Evolutionary conservation across 2,329 filamentous ascomycete genomes (phyloP), one percentile per base, ranked within the genome.

Genomic region (Fusarium cyanostomum): DNA sequence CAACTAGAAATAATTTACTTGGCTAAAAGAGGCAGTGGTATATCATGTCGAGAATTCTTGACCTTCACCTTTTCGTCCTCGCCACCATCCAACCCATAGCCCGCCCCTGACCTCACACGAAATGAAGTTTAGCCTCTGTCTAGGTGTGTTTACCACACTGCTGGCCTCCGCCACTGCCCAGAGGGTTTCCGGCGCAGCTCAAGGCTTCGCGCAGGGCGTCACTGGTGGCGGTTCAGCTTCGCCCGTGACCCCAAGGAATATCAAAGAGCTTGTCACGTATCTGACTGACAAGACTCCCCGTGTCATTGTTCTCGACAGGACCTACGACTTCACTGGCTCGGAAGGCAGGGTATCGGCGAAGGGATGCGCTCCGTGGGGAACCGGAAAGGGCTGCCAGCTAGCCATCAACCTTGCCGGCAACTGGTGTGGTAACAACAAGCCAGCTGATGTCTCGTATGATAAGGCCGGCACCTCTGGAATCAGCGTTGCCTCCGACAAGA

Each of bases 401-500:
- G 66, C 66, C 8, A 71, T 68, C 27, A 62, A 56, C 6, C 51
- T 73, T 78, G 52, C 62, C 65, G 26, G 31, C 9, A 52, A 64
- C 10, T 41, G 59, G 50, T 60, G 58, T 11, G 46, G 56, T 16
- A 44, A 35, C 7, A 28, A 64, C 11, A n/a, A 56, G 1, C 24
- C 35, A 4, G 52, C 45, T 3, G 50, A 61, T 10, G 56, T 57
- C 18, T 52, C 48, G 1, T 65, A 59, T 1, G 35, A 38, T 6
- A 60, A 64, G 35, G 62, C 60, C 18, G 56, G 46, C 2, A 60
- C 38, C 1, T 28, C 21, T 3, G 39, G 49, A 3, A 64, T 64
- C 3, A 48, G 57, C 4, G 76, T 81, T 6, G 73, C 66, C 13
- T 76, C 73, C 49, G 75, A 81, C 66, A 80, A 80, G 68, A 75